Conservation (phyloP, 176 grass and related monocot genomes). For the Avena eriantha region DNA sequence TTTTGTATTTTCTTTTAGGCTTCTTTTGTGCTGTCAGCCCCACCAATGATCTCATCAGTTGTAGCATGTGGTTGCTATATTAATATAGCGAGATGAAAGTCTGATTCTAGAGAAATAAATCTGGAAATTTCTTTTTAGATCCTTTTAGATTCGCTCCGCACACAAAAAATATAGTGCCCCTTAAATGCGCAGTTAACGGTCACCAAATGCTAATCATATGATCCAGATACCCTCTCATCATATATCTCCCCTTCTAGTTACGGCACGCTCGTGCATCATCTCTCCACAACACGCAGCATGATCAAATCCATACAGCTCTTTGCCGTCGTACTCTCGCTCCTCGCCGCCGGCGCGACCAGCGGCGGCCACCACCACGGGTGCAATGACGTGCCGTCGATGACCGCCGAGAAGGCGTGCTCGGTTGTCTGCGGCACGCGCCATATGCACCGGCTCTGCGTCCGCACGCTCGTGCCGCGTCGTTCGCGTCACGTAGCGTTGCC, state of each 20-base stretch:
- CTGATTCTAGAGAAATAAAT: too few species aligned
- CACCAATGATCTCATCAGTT: too few species aligned
- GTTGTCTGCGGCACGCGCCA: slow-evolving; percentile 18
- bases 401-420: slow-evolving; percentile 8
- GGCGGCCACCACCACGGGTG: not conserved
- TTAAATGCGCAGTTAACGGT: not conserved
- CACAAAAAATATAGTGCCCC: too few species aligned
- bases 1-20: too few species aligned
- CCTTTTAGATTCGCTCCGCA: too few species aligned
- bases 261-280: not conserved
- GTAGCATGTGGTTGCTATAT: too few species aligned
- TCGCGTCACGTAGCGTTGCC: not conserved
- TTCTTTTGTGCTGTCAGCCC: too few species aligned
- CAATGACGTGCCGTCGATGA: slow-evolving; percentile 17
- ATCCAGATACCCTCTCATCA: not conserved
- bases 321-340: not conserved
- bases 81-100: too few species aligned
- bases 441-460: slow-evolving; percentile 33
- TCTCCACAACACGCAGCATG: slow-evolving; percentile 12
- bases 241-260: not conserved
- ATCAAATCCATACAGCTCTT: not conserved
- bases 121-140: too few species aligned
- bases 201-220: not conserved
- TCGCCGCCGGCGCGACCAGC: not conserved
- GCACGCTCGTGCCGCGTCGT: not conserved